Evolutionary conservation across 2,329 filamentous ascomycete species (phyloP).

Genomic region (Paraconiothyrium brasiliense): DNA sequence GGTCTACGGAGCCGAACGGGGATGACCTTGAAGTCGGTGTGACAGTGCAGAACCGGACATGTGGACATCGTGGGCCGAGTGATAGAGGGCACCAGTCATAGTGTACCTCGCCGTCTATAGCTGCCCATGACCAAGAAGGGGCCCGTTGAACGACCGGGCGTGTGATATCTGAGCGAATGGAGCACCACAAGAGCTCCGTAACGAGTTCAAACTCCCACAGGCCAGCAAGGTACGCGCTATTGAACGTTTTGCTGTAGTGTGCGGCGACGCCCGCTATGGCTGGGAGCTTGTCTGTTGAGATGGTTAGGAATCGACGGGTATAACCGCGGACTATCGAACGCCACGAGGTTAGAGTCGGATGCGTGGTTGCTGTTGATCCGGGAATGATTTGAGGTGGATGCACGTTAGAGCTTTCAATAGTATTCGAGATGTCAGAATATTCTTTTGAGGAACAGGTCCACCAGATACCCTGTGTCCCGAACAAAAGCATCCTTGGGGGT

Average conservation of each 20-base stretch:
- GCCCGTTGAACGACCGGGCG: slow-evolving; percentile 21
- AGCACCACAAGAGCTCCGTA: slow-evolving; percentile 26
- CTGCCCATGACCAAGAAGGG: slow-evolving; percentile 27
- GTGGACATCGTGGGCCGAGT: not conserved
- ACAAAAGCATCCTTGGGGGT: slow-evolving; percentile 15
- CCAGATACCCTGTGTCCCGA: slow-evolving; percentile 10
- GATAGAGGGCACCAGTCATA: slow-evolving; percentile 17
- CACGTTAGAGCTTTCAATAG: not conserved
- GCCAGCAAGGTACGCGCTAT: slow-evolving; percentile 22
- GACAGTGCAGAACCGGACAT: slow-evolving; percentile 14
- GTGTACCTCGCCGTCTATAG: slow-evolving; percentile 22
- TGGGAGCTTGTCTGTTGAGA: slow-evolving; percentile 23
- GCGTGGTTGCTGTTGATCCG: not conserved
- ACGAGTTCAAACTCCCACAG: slow-evolving; percentile 20
- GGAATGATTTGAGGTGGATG: not conserved
- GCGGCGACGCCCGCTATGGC: slow-evolving; percentile 21
- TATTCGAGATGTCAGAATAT: slow-evolving; percentile 1
- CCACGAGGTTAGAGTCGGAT: slow-evolving; percentile 16
- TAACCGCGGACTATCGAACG: slow-evolving; percentile 24
- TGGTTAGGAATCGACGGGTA: slow-evolving; percentile 23
- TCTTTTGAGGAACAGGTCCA: slow-evolving; percentile 14
- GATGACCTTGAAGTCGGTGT: slow-evolving; percentile 15
- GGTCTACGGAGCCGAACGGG: slow-evolving; percentile 22
- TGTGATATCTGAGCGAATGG: slow-evolving; percentile 22
- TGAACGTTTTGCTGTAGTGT: slow-evolving; percentile 16